Evolutionary conservation across 352 stramenopile species (phyloP).

Genomic region (Phytophthora meadii): DNA sequence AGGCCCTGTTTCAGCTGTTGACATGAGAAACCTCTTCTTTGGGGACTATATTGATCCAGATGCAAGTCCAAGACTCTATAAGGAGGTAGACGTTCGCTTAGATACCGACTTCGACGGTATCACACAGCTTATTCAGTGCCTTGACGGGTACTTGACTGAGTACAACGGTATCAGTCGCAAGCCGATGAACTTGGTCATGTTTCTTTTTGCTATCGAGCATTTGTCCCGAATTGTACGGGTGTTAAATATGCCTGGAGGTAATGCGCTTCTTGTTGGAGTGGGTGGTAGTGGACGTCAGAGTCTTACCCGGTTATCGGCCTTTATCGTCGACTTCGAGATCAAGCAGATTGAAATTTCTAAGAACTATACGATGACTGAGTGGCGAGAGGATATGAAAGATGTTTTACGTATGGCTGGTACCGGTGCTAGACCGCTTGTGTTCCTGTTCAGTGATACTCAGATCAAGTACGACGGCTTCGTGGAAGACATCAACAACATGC

Average conservation of each 20-base stretch:
- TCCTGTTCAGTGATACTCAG: constrained; percentile 96
- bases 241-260: constrained; percentile 95
- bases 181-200: constrained; percentile 97
- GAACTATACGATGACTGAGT: constrained; percentile 95
- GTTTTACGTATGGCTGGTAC: constrained; percentile 91
- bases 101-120: constrained; percentile 83
- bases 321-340: constrained; percentile 94
- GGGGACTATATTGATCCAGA: constrained; percentile 91
- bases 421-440: constrained; percentile 88
- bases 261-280: constrained; percentile 93
- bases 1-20: constrained; percentile 68
- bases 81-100: constrained; percentile 77
- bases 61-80: constrained; percentile 78
- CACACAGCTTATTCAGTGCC: constrained; percentile 75
- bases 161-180: constrained; percentile 94
- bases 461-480: constrained; percentile 97
- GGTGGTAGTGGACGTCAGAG: constrained; percentile 93
- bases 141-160: constrained; percentile 92
- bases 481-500: constrained; percentile 97
- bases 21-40: constrained; percentile 94
- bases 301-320: constrained; percentile 92
- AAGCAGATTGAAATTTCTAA: constrained; percentile 96
- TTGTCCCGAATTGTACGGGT: constrained; percentile 92
- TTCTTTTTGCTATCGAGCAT: constrained; percentile 96
- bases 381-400: constrained; percentile 95